Base-by-base conservation (phyloP, 1,284 basidiomycete genomes). In the Tilletiopsis washingtonensis region DNA sequence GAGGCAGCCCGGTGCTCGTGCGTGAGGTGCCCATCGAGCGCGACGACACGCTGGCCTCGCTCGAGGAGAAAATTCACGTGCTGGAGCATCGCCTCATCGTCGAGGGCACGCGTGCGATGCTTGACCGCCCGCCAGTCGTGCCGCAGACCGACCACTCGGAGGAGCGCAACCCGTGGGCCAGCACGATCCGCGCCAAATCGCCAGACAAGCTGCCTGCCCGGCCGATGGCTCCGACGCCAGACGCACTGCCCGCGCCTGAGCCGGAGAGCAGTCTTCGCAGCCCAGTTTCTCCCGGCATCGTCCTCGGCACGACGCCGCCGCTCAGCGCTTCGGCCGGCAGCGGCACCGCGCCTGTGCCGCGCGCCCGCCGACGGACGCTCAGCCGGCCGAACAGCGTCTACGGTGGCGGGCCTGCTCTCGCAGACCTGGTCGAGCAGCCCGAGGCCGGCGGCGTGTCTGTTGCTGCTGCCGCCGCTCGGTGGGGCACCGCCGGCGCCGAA, bases 31-130 rank as follows among this genome's bases (percentile, higher is more conserved):
- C 81, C 57, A 84, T 94, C 50, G 75, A 77, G 57, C 76, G 83
- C 44, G 67, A 80, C 12, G 91, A 97, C 61, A 75, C 80, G 5
- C 74, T 86, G 51, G 85, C 85, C 56, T 78, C 77, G 40, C 84
- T 91, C 58, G 87, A 91, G 69, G 78, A 79, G 59, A 78, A 86
- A 57, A 77, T 98, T 67, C 93, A 97, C 71, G 74, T 74, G 54
- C 78, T 84, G 14, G 93, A 98, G 74, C 93, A 94, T 80, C 81
- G 85, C 62, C 82, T 91, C 51, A 91, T 97, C 53, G 93, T 98
- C 9, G 79, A 91, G 63, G 91, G 81, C 2, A 81, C 88, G 2
- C 79, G 77, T 54, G 81, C 80, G 56, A 80, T 87, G 4, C 75
- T 93, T 47, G 12, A 34, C 12, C 32, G 32, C n/a, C n/a, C n/a